These are phyloP conservation scores for Croton setiger DNA, from an alignment of 441 rosid genomes.

Conservation along the genomic window DNA sequence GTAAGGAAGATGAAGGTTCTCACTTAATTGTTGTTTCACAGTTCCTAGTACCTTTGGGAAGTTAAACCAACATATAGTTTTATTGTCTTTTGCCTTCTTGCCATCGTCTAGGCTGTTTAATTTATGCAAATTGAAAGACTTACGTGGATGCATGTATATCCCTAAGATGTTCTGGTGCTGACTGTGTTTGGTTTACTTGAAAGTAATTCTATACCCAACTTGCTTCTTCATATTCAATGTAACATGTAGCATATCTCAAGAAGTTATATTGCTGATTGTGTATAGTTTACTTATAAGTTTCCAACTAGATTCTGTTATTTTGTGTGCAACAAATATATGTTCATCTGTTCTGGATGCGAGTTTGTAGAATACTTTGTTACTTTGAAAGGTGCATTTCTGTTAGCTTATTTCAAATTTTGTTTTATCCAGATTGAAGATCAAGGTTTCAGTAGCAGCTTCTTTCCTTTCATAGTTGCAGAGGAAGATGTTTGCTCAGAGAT, in stretches of 20 bases:
- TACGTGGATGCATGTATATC: not conserved
- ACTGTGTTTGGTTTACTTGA: not conserved
- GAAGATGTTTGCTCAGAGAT: slow-evolving; percentile 79
- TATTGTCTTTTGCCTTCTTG: not conserved
- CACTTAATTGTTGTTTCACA: not conserved
- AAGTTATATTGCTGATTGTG: not conserved
- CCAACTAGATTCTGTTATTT: not conserved
- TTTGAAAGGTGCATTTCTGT: slow-evolving; percentile 13
- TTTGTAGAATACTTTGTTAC: not conserved
- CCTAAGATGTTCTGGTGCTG: not conserved
- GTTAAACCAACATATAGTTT: not conserved
- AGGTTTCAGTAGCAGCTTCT: slow-evolving; percentile 74
- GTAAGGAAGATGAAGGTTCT: not conserved
- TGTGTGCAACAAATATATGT: not conserved
- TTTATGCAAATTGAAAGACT: not conserved
- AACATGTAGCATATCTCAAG: not conserved
- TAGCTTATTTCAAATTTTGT: slow-evolving; percentile 21
- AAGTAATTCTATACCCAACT: not conserved
- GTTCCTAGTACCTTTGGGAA: not conserved
- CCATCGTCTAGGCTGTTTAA: not conserved
- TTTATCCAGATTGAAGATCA: slow-evolving; percentile 77
- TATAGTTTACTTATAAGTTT: not conserved
- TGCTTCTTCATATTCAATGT: not conserved
- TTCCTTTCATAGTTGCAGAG: slow-evolving; percentile 87
- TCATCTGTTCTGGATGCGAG: slow-evolving; percentile 5